Conservation (phyloP, 306 rosid species). For the Clitoria ternatea region DNA sequence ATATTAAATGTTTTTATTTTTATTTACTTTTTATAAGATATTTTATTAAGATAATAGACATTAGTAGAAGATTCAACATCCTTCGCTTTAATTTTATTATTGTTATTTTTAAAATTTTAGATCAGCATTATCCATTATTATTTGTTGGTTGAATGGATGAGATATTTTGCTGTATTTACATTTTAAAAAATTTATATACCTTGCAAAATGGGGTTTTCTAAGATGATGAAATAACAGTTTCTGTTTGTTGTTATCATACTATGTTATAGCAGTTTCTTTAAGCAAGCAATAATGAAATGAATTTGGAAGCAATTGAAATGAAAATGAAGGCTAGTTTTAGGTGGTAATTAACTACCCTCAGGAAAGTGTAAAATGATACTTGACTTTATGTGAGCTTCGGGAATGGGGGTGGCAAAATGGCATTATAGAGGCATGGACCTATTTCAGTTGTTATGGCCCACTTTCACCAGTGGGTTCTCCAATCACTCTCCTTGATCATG, state of each 20-base stretch:
- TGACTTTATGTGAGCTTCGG: conserved; percentile 32
- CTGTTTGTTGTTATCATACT: neutral
- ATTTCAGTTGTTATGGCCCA: conserved; percentile 23
- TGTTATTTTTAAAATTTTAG: neutral
- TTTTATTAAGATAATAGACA: too few relatives aligned
- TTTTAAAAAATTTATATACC: neutral
- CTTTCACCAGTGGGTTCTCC: conserved; percentile 32
- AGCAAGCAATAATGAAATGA: neutral
- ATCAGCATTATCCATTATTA: neutral
- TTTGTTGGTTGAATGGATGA: neutral
- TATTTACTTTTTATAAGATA: too few relatives aligned
- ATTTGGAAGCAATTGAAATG: neutral
- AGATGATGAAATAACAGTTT: neutral
- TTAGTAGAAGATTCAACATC: too few relatives aligned
- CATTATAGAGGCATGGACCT: conserved; percentile 39
- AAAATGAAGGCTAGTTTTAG: conserved; percentile 10
- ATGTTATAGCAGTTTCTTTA: neutral
- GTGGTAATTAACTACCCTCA: neutral
- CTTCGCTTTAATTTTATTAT: too few relatives aligned
- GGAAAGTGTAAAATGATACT: conserved; percentile 22
- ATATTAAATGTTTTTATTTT: too few relatives aligned
- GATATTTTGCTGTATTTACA: neutral
- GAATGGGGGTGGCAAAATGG: conserved; percentile 29
- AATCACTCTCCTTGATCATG: neutral
- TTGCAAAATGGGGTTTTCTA: neutral